These are phyloP conservation scores for Tolypocladium paradoxum DNA, from an alignment of 2,329 filamentous ascomycete species.

Conservation along the genomic window DNA sequence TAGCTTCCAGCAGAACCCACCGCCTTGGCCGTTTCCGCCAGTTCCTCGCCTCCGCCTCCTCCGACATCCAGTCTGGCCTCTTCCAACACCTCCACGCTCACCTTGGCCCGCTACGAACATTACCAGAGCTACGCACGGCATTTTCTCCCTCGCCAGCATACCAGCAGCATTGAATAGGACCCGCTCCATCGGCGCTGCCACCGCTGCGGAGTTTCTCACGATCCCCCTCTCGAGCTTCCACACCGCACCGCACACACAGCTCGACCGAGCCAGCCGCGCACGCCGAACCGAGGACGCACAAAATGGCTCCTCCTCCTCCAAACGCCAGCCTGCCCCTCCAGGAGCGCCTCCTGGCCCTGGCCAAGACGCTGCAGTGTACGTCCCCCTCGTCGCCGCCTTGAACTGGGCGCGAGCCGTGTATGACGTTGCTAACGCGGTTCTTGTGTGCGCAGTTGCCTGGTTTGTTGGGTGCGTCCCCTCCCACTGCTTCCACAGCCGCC, in stretches of 20 bases:
- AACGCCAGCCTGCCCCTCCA: slow-evolving; percentile 56
- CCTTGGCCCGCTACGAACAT: neutral
- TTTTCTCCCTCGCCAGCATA: neutral
- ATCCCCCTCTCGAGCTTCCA: neutral
- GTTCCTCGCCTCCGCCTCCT: neutral
- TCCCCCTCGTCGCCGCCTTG: slow-evolving; percentile 17
- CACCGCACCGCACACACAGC: neutral
- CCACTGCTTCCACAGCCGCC: slow-evolving; percentile 2
- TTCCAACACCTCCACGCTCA: neutral
- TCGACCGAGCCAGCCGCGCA: neutral
- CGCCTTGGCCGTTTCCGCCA: neutral
- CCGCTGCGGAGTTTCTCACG: neutral
- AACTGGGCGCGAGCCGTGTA: neutral
- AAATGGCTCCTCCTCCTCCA: slow-evolving; percentile 58
- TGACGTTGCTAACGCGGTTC: slow-evolving; percentile 20
- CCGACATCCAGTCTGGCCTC: neutral
- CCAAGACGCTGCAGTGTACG: slow-evolving; percentile 85
- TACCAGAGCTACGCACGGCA: neutral
- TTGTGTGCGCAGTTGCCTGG: slow-evolving; percentile 54
- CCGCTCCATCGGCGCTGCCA: neutral
- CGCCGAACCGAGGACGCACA: neutral
- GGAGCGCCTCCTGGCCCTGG: slow-evolving; percentile 67
- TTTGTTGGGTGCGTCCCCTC: slow-evolving; percentile 60
- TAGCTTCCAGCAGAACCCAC: neutral
- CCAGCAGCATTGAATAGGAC: neutral